Evolutionary conservation across 805 yeast species (phyloP).

Genomic region (Hanseniaspora jakobsenii): DNA sequence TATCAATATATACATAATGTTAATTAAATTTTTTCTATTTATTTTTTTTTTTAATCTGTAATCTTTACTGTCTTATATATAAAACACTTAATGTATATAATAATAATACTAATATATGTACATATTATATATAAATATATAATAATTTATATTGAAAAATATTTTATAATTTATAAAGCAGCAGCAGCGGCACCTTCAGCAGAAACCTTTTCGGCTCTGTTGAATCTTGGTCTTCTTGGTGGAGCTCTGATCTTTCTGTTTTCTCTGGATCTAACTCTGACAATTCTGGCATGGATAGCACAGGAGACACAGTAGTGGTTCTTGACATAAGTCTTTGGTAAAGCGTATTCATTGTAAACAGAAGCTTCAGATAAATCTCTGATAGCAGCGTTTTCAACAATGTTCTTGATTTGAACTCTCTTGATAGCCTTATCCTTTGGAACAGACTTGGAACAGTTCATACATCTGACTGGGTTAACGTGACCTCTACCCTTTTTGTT

Average conservation of each 20-base stretch:
- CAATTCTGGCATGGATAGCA: slow-evolving; percentile 99
- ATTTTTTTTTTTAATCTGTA: too few relatives aligned
- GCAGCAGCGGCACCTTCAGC: slow-evolving; percentile 97
- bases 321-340: slow-evolving; percentile 99
- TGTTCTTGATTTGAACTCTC: slow-evolving; percentile 99
- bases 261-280: slow-evolving; percentile 98
- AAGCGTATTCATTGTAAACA: slow-evolving; percentile 96
- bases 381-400: slow-evolving; percentile 99
- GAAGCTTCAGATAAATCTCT: slow-evolving; percentile 99
- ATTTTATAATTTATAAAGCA: slow-evolving; percentile 40
- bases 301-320: slow-evolving; percentile 99
- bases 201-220: slow-evolving; percentile 86
- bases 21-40: too few relatives aligned
- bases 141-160: not conserved
- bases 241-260: slow-evolving; percentile 99
- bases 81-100: too few relatives aligned
- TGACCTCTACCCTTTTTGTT: slow-evolving; percentile 99
- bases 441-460: slow-evolving; percentile 98
- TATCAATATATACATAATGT: too few relatives aligned
- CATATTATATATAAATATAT: too few relatives aligned
- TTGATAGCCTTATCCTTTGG: slow-evolving; percentile 99
- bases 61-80: too few relatives aligned
- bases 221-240: slow-evolving; percentile 98
- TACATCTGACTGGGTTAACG: slow-evolving; percentile 99
- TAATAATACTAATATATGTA: too few relatives aligned